Percentiles rank a stretch among this genome's conserved stretches.
phyloP scores from a whole-genome alignment of 306 rosid species.

The Cucumis sativus region DNA sequence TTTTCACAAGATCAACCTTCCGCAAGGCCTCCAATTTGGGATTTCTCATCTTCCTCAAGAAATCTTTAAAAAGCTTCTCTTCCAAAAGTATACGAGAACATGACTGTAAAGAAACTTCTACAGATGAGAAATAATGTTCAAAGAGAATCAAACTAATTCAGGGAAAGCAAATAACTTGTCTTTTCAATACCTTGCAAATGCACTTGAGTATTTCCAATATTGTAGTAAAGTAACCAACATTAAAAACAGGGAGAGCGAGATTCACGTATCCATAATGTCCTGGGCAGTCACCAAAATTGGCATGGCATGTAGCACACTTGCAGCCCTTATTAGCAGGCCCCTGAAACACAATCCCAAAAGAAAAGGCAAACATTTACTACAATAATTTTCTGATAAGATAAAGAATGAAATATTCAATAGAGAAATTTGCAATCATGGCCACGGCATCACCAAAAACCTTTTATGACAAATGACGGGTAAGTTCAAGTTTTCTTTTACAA shows the following conservation, averaged over 20 bases:
- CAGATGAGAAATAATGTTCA: neutral
- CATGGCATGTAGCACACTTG: slow-evolving; percentile 68
- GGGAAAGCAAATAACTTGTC: neutral
- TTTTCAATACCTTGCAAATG: slow-evolving; percentile 67
- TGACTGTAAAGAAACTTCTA: slow-evolving; percentile 32
- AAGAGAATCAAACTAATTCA: neutral
- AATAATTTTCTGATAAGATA: neutral
- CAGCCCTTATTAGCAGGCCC: slow-evolving; percentile 59
- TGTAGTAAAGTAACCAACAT: slow-evolving; percentile 47
- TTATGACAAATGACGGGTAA: neutral
- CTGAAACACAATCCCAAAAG: slow-evolving; percentile 23
- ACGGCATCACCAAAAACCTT: neutral
- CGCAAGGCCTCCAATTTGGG: slow-evolving; percentile 35
- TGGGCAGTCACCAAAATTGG: slow-evolving; percentile 39
- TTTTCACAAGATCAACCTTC: slow-evolving; percentile 37
- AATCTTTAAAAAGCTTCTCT: slow-evolving; percentile 23
- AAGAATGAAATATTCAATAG: neutral
- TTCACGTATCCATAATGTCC: slow-evolving; percentile 75
- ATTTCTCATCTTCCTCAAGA: slow-evolving; percentile 56
- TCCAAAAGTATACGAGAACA: slow-evolving; percentile 68
- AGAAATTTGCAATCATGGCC: neutral
- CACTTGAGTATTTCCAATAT: slow-evolving; percentile 68
- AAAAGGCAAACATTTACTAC: neutral
- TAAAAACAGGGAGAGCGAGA: slow-evolving; percentile 66
- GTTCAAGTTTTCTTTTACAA: neutral